These are phyloP conservation scores for Stagonosporopsis cucurbitacearum DNA, from an alignment of 2,329 filamentous ascomycete genomes.

Conservation along the genomic window DNA sequence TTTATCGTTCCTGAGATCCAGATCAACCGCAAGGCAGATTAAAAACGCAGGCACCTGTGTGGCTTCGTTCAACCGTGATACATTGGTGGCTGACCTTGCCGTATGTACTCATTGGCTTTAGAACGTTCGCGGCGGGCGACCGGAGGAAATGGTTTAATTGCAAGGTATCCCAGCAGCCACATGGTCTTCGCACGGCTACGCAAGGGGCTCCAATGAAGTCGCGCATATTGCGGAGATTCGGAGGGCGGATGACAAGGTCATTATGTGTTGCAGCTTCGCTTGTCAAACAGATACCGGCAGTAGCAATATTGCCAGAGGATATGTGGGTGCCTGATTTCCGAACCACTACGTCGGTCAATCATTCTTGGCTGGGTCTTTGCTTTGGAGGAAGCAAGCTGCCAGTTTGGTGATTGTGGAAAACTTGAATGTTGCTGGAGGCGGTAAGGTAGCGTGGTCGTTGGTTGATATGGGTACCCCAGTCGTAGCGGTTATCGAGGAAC, in stretches of 20 bases:
- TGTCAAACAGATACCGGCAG: constrained; percentile 4
- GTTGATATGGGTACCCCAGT: constrained; percentile 17
- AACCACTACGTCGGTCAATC: background rate
- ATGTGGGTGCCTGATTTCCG: constrained; percentile 9
- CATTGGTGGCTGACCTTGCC: constrained; percentile 14
- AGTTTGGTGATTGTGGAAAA: background rate
- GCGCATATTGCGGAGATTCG: constrained; percentile 15
- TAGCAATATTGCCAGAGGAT: constrained; percentile 8
- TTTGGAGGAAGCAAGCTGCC: background rate
- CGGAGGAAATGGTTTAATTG: background rate
- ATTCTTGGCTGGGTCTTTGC: background rate
- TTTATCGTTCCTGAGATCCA: background rate
- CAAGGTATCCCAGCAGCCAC: constrained; percentile 10
- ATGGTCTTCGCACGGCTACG: constrained; percentile 7
- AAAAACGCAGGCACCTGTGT: background rate
- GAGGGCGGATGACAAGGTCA: constrained; percentile 8
- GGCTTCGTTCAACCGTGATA: background rate
- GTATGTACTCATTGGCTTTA: background rate
- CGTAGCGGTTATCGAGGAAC: constrained; percentile 1
- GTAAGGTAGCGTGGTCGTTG: constrained; percentile 14
- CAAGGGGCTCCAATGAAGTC: background rate
- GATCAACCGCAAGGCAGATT: background rate
- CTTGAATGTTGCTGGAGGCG: constrained; percentile 4
- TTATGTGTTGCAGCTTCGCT: constrained; percentile 5
- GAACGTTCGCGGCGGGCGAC: background rate